phyloP scores from a whole-genome alignment of 345 rosid species.

The Eucalyptus virginea region DNA sequence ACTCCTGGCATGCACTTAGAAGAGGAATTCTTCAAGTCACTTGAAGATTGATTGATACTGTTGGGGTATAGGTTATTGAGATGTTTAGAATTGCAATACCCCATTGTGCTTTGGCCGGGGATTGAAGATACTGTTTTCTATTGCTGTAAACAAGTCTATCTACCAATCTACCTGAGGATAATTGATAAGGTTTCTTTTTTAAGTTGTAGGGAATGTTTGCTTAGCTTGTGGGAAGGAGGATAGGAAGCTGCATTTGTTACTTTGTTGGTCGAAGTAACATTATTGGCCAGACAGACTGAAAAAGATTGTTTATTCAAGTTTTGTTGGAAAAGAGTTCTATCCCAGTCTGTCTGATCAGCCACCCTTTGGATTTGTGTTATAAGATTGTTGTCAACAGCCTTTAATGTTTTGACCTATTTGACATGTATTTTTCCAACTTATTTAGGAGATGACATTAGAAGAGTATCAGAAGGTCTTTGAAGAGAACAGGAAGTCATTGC shows the following conservation, averaged over 20 bases:
- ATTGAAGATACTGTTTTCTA: background rate
- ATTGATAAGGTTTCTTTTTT: background rate
- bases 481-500: conserved; percentile 77
- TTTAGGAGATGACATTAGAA: conserved; percentile 93
- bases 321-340: background rate
- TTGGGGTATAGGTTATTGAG: background rate
- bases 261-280: background rate
- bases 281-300: background rate
- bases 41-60: background rate
- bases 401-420: background rate
- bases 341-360: background rate
- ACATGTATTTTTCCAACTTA: background rate
- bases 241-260: background rate
- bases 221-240: background rate
- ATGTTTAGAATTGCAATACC: background rate
- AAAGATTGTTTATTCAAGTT: background rate
- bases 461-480: conserved; percentile 87
- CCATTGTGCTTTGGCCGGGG: background rate
- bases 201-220: background rate
- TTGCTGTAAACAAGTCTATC: background rate
- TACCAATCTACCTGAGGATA: background rate
- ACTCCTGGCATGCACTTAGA: background rate
- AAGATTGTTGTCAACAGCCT: background rate
- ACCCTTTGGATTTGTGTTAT: background rate
- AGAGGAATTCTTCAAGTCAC: background rate